Percentiles rank a stretch among this genome's conserved stretches.
These are phyloP conservation scores for Metrosideros polymorpha DNA, from an alignment of 441 rosid genomes.

Conservation along the genomic window DNA sequence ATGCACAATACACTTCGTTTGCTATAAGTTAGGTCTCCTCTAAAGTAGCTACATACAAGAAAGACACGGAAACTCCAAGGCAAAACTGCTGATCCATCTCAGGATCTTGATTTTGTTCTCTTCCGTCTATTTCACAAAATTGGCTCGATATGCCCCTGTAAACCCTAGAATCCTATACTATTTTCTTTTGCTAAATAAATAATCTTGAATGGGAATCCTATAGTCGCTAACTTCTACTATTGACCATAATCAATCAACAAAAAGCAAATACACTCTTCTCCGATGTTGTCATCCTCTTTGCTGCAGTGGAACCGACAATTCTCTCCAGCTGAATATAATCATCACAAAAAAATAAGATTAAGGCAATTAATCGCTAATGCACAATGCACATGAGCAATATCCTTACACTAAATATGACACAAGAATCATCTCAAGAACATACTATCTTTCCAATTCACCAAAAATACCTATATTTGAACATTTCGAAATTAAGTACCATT, in stretches of 20 bases:
- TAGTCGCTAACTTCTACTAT: not conserved
- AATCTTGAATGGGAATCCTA: not conserved
- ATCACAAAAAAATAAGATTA: not conserved
- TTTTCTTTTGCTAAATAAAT: not conserved
- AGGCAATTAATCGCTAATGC: not conserved
- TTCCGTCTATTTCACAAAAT: not conserved
- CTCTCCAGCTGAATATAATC: slow-evolving; percentile 55
- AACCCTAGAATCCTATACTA: not conserved
- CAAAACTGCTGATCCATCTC: not conserved
- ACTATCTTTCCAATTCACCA: not conserved
- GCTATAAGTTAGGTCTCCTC: not conserved
- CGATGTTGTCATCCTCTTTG: slow-evolving; percentile 59
- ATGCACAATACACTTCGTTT: not conserved
- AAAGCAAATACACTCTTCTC: slow-evolving; percentile 63
- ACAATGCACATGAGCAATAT: not conserved
- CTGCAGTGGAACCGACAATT: slow-evolving; percentile 55
- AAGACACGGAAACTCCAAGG: not conserved
- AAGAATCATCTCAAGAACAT: not conserved
- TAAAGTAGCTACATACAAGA: not conserved
- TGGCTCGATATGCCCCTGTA: not conserved
- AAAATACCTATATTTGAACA: not conserved
- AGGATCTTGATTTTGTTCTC: not conserved
- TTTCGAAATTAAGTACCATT: not conserved
- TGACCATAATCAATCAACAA: slow-evolving; percentile 3
- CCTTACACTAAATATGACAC: not conserved